phyloP scores from a whole-genome alignment of 192 early-diverging fungal genomes.

The Umbelopsis vinacea region DNA sequence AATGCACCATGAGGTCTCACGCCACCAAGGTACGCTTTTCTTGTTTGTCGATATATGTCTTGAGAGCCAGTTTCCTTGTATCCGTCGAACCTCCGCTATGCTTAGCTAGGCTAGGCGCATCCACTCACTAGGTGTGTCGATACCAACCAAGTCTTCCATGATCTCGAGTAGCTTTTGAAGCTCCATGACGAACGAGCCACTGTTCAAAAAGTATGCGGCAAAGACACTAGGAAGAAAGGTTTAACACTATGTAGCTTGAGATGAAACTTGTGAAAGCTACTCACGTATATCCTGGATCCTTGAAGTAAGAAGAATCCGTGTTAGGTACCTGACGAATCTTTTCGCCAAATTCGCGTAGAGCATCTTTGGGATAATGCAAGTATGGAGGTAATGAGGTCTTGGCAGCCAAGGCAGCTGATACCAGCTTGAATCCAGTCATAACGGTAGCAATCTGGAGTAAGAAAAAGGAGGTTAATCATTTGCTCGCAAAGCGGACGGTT shows the following conservation, averaged over 20 bases:
- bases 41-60: no score
- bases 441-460: slow-evolving; percentile 26
- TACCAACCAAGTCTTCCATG: slow-evolving; percentile 27
- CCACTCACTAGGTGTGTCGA: slow-evolving; percentile 32
- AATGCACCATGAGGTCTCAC: no score
- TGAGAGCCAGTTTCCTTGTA: background rate
- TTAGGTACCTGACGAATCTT: background rate
- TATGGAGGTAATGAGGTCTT: slow-evolving; percentile 37
- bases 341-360: slow-evolving; percentile 1
- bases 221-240: background rate
- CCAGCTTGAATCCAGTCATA: slow-evolving; percentile 33
- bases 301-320: background rate
- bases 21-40: no score
- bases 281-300: slow-evolving; percentile 6
- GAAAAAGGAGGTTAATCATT: background rate
- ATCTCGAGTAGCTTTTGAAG: slow-evolving; percentile 25
- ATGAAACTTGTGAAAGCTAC: background rate
- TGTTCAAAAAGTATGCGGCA: slow-evolving; percentile 25
- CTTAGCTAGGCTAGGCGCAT: background rate
- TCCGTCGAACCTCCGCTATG: background rate
- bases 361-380: slow-evolving; percentile 27
- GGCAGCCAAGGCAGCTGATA: slow-evolving; percentile 33
- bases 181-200: slow-evolving; percentile 28
- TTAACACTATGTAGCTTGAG: background rate
- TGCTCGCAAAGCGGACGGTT: no score